Base-by-base conservation (phyloP, 2,329 filamentous ascomycete species). In the Aquanectria penicillioides region DNA sequence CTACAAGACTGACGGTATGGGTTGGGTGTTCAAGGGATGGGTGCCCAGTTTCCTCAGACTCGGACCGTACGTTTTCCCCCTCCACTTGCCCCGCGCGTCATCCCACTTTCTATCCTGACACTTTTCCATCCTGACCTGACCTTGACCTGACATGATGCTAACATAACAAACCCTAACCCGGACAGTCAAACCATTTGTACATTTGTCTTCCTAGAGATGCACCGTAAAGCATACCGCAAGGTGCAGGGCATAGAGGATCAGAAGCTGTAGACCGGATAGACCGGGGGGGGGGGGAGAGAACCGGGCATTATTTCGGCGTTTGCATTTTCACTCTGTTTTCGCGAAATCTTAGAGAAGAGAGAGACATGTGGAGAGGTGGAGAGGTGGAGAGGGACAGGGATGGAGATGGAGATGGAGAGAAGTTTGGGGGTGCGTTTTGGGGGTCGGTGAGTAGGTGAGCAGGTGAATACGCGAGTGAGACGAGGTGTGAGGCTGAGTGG, bases 21-120 rank as follows among this genome's bases (percentile, higher is more conserved):
- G 83, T 38, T 97, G 93, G 93, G 89, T 94, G 84, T 96, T 96
- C 78, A 91, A 92, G 75, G 93, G 93, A 60, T 96, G 92, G 92
- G 87, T 94, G 41, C 93, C 93, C n/a, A 87, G 85, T 67, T 89
- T 89, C 71, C 78, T 89, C 63, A 78, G 87, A 58, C 76, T 90
- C 46, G 87, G 87, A 70, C 87, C 87, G 81, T 87, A 76, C 77
- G 84, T 82, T 22, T 31, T 37, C 25, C 17, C 33, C 28, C 37
- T 41, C 25, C 31, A n/a, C n/a, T n/a, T n/a, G n/a, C n/a, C n/a
- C n/a, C n/a, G n/a, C n/a, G n/a, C n/a, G n/a, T n/a, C 26, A 15
- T 18, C 29, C 18, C 13, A 18, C 36, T 23, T 40, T 36, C 46
- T 12, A 34, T 23, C 6, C 6, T 40, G 4, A 12, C 13, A 33